Evolutionary conservation across 805 yeast genomes (phyloP), one percentile per base, ranked within the genome.

Genomic region (Torulaspora gathmanii): DNA sequence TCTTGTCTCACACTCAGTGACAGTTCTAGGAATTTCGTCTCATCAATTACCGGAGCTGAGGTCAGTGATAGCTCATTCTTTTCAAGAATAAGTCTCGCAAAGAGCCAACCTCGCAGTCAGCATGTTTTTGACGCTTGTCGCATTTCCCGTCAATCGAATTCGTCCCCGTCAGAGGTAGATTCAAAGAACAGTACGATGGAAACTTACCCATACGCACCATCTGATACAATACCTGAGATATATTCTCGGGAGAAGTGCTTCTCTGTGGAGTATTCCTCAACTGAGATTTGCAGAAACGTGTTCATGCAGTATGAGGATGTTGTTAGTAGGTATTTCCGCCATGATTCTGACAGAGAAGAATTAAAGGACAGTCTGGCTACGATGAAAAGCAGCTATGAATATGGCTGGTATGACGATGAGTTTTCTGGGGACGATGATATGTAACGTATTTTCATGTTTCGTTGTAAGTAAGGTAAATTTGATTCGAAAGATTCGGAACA

Each of bases 301-400:
- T 58, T 56, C 43, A 58, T 53, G 36, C 47, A 57, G 12, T 64
- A 65, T 70, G 57, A 55, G 26, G 54, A 56, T 5, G 53, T 64
- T 39, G 65, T 69, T 0, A 55, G 64, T 2, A 65, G 48, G 35
- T 50, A 51, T 25, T 55, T 69, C 12, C 53, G 60, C 35, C 64
- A 60, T 11, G 83, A 78, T 48, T 47, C 52, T 7, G 83, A 78
- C 29, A 66, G 79, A 47, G 79, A 74, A 33, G 82, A 78, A 33
- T 55, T 79, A 40, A 68, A 74, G 10, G 81, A 80, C 34, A 70
- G 71, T 17, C 51, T 81, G 8, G 73, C 70, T 2, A 58, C 62
- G 2, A 42, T 77, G 33, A 71, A 74, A 0, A 61, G 65, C 3
- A 75, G 71, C 42, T 81, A 79, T 51, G 77, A 75, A 34, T 61